A percentile compares a stretch with the other conserved stretches of the same genome.
Evolutionary conservation across 2,329 filamentous ascomycete genomes (phyloP).

Genomic region (Hymenoscyphus infarciens): DNA sequence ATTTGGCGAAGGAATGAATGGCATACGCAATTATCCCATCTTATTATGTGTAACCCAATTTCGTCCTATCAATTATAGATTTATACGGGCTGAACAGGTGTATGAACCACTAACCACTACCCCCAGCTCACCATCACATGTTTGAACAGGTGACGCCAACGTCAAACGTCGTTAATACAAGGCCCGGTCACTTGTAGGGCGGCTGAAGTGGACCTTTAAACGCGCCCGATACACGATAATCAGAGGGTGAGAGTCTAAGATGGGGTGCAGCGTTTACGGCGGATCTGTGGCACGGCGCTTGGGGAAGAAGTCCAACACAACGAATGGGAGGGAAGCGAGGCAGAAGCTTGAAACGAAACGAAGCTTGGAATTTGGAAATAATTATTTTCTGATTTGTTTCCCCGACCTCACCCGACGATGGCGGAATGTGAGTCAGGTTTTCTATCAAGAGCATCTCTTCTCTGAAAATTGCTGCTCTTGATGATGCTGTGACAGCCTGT

Average conservation of each 20-base stretch:
- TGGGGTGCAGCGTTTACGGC: background rate
- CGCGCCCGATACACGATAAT: background rate
- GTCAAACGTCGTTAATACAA: background rate
- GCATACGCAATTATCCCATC: too few species aligned
- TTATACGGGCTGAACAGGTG: too few species aligned
- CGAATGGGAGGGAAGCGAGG: slow-evolving; percentile 6
- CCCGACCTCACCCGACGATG: background rate
- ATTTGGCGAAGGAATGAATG: too few species aligned
- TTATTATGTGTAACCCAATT: too few species aligned
- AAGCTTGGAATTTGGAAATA: too few species aligned
- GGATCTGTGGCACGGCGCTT: slow-evolving; percentile 10
- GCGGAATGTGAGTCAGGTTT: background rate
- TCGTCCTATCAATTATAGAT: too few species aligned
- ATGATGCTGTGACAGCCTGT: background rate
- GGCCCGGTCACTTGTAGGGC: background rate
- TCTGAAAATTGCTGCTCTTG: background rate
- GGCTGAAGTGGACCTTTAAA: background rate
- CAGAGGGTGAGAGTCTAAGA: background rate
- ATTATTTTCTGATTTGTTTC: too few species aligned
- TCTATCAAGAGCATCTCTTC: background rate
- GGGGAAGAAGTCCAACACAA: background rate
- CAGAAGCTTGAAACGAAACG: slow-evolving; percentile 3
- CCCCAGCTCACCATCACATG: too few species aligned
- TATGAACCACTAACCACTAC: background rate
- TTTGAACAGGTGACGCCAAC: background rate